Conservation (phyloP, 306 rosid species). For the Pachyrhizus erosus region DNA sequence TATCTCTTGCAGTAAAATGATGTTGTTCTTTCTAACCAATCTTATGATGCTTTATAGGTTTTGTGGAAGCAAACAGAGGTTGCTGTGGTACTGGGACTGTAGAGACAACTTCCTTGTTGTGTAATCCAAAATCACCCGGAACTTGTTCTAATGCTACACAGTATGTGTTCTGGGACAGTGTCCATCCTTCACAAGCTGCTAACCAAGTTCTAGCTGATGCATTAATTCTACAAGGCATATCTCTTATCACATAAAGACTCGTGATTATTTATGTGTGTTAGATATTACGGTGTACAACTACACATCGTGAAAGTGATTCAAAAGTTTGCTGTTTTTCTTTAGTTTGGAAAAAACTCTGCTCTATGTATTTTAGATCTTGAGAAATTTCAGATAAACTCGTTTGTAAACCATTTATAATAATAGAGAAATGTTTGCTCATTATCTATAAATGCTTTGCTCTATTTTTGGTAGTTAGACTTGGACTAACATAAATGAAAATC, state of each 20-base stretch:
- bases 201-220: conserved; percentile 89
- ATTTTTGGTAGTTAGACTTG: conserved; percentile 11
- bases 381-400: conserved; percentile 35
- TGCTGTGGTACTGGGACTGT: conserved; percentile 94
- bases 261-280: not conserved
- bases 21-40: not conserved
- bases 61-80: conserved; percentile 80
- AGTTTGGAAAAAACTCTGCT: conserved; percentile 25
- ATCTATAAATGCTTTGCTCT: conserved; percentile 1
- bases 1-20: conserved; percentile 16
- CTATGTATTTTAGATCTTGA: conserved; percentile 24
- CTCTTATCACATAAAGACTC: conserved; percentile 66
- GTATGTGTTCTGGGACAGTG: conserved; percentile 95
- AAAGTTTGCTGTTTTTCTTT: conserved; percentile 36
- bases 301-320: conserved; percentile 41
- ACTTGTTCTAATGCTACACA: conserved; percentile 89
- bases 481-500: conserved; percentile 28
- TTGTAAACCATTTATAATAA: conserved; percentile 32
- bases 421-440: conserved; percentile 4
- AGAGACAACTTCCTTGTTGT: conserved; percentile 73
- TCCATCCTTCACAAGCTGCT: conserved; percentile 92
- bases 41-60: conserved; percentile 55
- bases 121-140: conserved; percentile 80
- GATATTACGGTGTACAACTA: not conserved
- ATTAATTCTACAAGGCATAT: conserved; percentile 66